A percentile compares a stretch with the other conserved stretches of the same genome.
Conservation (phyloP, 2,329 filamentous ascomycete species). For the Hymenoscyphus fraxineus region DNA sequence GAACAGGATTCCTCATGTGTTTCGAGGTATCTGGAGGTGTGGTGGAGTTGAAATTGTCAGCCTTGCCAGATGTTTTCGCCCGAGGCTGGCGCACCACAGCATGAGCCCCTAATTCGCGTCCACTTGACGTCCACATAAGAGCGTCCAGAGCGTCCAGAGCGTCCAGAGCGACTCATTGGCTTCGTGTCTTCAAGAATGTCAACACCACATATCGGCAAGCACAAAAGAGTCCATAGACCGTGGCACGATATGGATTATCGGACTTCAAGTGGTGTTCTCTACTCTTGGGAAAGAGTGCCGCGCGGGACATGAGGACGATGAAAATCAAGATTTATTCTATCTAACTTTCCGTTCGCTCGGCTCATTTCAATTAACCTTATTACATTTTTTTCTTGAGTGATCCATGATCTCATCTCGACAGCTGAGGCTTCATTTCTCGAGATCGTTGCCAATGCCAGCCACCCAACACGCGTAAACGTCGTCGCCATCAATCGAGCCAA, state of each 20-base stretch:
- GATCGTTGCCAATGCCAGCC: not conserved
- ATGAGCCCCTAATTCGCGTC: not conserved
- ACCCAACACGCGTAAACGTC: not conserved
- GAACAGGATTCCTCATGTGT: conserved; percentile 18
- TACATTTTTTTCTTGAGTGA: not conserved
- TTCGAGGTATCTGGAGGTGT: not conserved
- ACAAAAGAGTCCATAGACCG: no score
- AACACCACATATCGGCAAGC: not conserved
- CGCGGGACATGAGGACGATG: no score
- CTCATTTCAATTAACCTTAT: not conserved
- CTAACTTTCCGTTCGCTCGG: not conserved
- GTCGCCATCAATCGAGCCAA: not conserved
- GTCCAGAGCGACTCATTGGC: not conserved
- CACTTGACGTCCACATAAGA: not conserved
- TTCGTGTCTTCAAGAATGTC: not conserved
- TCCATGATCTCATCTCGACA: not conserved
- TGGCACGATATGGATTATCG: no score
- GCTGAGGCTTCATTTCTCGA: not conserved
- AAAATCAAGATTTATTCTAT: no score
- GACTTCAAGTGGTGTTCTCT: no score
- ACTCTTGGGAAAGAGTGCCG: no score
- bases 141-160: not conserved
- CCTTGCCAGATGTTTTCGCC: conserved; percentile 6
- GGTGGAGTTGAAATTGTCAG: conserved; percentile 9
- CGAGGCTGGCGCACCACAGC: not conserved